Evolutionary conservation across 352 stramenopile species (phyloP), one percentile per base, ranked within the genome.

Genomic region (Pythium phragmitis): DNA sequence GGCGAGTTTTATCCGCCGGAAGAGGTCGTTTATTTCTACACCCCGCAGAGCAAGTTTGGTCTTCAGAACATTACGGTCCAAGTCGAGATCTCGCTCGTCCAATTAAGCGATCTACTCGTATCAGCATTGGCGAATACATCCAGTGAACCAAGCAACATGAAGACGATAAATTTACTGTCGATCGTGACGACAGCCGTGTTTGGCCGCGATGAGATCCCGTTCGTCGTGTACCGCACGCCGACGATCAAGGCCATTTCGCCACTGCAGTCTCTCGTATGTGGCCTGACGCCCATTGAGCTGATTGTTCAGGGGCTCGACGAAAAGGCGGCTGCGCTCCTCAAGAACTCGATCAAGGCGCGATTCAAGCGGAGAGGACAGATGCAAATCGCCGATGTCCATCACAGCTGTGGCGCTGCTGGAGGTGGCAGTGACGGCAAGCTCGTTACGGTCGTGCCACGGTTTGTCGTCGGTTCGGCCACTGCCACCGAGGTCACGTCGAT

Each of bases 1-100:
- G 83, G 74, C 1, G 83, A 92, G 55, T 80, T 75, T 50, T 92
- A 92, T 43, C 67, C 74, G 2, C 74, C 63, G 0, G 83, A 92
- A 68, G 79, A 90, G 43, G 59, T 70, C 2, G 65, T 92, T 11
- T 92, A 90, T 67, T 90, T 92, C 30, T 90, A 92, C 57, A 84
- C 80, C 0, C 83, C 80, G 12, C 80, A 89, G 60, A 92, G 83
- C 67, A 86, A 82, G 49, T 92, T 92, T 66, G 80, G 83, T 3
- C 51, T 92, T 2, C 70, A 84, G 17, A 92, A 88, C 57, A 82
- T 92, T 42, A 77, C 72, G 0, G 72, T 89, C 13, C 70, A 67
- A 28, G 65, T 90, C 12, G 83, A 92, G 46, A 13, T 91, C 12
- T 69, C 76, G 9, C 56, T 60, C 62, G 41, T 48, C 14, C 47